phyloP scores from a whole-genome alignment of 768 basidiomycete species.

The Trametes punicea region DNA sequence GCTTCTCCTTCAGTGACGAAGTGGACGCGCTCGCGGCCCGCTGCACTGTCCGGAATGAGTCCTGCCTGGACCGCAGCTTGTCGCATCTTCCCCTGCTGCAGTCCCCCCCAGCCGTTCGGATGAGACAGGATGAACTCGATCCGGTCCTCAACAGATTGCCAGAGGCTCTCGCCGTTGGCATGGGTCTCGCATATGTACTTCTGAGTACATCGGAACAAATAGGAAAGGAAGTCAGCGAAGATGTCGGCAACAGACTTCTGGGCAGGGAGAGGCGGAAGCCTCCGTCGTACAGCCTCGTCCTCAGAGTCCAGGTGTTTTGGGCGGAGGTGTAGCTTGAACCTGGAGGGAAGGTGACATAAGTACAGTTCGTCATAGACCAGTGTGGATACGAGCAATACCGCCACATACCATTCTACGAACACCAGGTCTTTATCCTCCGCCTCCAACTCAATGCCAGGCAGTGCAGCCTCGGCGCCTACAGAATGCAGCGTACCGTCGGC shows the following conservation, averaged over 20 bases:
- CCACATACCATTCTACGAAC: constrained; percentile 24
- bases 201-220: constrained; percentile 42
- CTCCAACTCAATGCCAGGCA: constrained; percentile 1
- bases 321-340: constrained; percentile 23
- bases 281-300: neutral
- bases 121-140: constrained; percentile 56
- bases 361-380: neutral
- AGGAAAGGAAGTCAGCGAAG: constrained; percentile 46
- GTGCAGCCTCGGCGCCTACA: constrained; percentile 42
- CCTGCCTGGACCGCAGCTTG: constrained; percentile 50
- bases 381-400: neutral
- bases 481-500: constrained; percentile 36
- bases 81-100: constrained; percentile 56
- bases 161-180: constrained; percentile 41
- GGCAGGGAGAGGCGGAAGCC: constrained; percentile 34
- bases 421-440: neutral
- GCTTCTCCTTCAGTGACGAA: constrained; percentile 68
- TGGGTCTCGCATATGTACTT: constrained; percentile 48
- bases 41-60: constrained; percentile 40
- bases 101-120: constrained; percentile 65
- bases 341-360: constrained; percentile 8
- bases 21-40: constrained; percentile 42
- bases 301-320: neutral
- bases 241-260: constrained; percentile 41
- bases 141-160: constrained; percentile 40